Evolutionary conservation across 768 basidiomycete species (phyloP).

Genomic region (Lanmaoa rubissima): DNA sequence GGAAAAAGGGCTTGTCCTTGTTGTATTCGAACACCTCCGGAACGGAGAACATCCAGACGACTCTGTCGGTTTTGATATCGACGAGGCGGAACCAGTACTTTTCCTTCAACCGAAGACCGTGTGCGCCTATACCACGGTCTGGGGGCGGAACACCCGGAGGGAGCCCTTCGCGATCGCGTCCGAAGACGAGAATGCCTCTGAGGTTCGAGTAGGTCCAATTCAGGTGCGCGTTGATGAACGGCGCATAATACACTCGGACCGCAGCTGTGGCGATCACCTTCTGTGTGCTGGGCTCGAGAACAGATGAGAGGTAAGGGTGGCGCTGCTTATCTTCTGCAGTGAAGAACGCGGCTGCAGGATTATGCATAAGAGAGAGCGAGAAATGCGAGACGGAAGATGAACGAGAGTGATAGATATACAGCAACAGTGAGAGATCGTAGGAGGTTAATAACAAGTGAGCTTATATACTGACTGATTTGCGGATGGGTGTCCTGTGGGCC

Average conservation of each 20-base stretch:
- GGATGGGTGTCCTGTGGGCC: slow-evolving; percentile 21
- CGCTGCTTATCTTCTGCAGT: slow-evolving; percentile 38
- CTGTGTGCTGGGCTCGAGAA: slow-evolving; percentile 40
- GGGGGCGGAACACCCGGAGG: slow-evolving; percentile 25
- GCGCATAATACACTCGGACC: slow-evolving; percentile 62
- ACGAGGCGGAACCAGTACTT: slow-evolving; percentile 65
- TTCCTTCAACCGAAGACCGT: slow-evolving; percentile 30
- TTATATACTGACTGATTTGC: slow-evolving; percentile 35
- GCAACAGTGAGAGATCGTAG: slow-evolving; percentile 17
- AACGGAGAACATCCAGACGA: slow-evolving; percentile 68
- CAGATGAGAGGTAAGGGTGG: slow-evolving; percentile 38
- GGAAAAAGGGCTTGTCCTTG: slow-evolving; percentile 89
- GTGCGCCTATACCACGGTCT: slow-evolving; percentile 17
- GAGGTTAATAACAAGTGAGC: slow-evolving; percentile 12
- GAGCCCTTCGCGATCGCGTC: slow-evolving; percentile 31
- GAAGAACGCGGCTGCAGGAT: slow-evolving; percentile 33
- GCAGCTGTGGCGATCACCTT: slow-evolving; percentile 52
- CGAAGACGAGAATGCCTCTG: slow-evolving; percentile 59
- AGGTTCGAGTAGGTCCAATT: slow-evolving; percentile 63
- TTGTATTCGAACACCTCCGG: slow-evolving; percentile 65
- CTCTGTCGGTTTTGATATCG: slow-evolving; percentile 53
- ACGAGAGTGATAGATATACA: slow-evolving; percentile 17
- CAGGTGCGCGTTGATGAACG: slow-evolving; percentile 42
- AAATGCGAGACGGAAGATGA: slow-evolving; percentile 11
- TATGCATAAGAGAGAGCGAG: slow-evolving; percentile 26